Evolutionary conservation across 2,329 filamentous ascomycete genomes (phyloP).

Genomic region (Ophiosphaerella korrae): DNA sequence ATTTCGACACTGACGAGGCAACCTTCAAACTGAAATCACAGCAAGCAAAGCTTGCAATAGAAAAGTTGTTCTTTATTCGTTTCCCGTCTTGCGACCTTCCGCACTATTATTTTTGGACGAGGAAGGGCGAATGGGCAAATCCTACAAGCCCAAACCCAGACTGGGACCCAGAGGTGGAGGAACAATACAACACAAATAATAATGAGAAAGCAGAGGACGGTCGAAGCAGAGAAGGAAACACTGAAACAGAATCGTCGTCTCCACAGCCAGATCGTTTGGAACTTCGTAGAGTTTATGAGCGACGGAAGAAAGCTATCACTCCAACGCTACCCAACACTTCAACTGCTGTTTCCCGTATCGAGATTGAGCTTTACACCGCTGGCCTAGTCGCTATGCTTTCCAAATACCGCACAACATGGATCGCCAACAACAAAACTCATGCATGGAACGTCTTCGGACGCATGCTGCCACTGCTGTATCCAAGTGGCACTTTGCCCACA

Average conservation of each 20-base stretch:
- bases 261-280: neutral
- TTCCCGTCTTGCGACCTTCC: conserved; percentile 36
- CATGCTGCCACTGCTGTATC: conserved; percentile 17
- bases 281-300: neutral
- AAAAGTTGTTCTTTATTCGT: conserved; percentile 35
- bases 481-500: conserved; percentile 25
- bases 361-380: conserved; percentile 19
- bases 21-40: neutral
- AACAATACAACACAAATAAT: neutral
- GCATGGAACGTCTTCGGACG: conserved; percentile 21
- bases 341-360: conserved; percentile 13
- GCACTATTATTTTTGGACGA: conserved; percentile 41
- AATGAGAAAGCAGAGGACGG: neutral
- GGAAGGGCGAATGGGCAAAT: conserved; percentile 25
- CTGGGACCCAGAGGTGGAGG: conserved; percentile 6
- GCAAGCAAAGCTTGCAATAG: conserved; percentile 6
- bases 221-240: neutral
- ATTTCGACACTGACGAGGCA: conserved; percentile 7
- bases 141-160: conserved; percentile 24
- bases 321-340: conserved; percentile 5
- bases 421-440: conserved; percentile 10
- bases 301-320: conserved; percentile 12
- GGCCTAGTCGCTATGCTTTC: conserved; percentile 17
- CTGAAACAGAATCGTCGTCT: neutral
- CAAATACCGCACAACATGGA: conserved; percentile 11